Evolutionary conservation across 2,329 filamentous ascomycete genomes (phyloP).

Genomic region (Pestalotiopsis sp.): DNA sequence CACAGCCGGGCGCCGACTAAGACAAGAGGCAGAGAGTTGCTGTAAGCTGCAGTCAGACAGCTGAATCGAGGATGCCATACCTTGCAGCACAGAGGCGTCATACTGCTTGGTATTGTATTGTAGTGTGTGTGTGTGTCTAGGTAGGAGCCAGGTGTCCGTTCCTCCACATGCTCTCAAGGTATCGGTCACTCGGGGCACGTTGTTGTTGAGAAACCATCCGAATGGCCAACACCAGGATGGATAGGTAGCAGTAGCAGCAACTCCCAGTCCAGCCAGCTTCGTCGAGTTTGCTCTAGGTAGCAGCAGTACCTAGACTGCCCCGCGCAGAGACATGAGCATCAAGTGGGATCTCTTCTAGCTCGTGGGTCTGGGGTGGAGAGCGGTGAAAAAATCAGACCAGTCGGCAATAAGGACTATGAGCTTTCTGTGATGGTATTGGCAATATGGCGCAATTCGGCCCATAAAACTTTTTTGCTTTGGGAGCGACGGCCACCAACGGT

Average conservation of each 20-base stretch:
- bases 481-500: not conserved
- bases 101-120: too few species aligned
- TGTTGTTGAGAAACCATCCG: not conserved
- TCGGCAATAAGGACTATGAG: not conserved
- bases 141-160: not conserved
- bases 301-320: not conserved
- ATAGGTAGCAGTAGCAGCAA: not conserved
- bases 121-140: too few species aligned
- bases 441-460: conserved; percentile 9
- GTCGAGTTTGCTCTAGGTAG: not conserved
- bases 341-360: not conserved
- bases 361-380: not conserved
- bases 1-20: not conserved
- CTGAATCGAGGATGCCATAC: not conserved
- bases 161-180: too few species aligned
- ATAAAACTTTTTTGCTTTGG: conserved; percentile 10
- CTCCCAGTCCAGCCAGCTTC: too few species aligned
- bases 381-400: conserved; percentile 3
- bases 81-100: too few species aligned
- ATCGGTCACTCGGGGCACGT: not conserved
- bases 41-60: not conserved
- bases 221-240: not conserved
- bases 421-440: not conserved
- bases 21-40: not conserved
- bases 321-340: not conserved